Evolutionary conservation across 75 land plant species (phyloP).

Genomic region (Sequoia sempervirens): DNA sequence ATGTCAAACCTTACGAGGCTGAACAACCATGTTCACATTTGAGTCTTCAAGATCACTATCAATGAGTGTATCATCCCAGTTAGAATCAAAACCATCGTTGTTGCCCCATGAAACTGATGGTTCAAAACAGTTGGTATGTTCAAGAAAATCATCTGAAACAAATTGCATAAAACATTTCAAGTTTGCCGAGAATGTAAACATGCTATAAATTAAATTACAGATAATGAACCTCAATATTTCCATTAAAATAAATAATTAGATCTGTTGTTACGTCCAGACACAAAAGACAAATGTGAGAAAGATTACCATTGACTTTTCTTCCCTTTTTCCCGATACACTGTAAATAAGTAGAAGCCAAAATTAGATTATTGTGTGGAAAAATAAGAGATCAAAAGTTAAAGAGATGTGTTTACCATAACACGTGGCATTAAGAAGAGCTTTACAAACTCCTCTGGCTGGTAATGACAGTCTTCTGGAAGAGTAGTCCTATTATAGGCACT

Average conservation of each 20-base stretch:
- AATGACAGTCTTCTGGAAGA: constrained; percentile 92
- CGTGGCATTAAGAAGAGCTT: constrained; percentile 71
- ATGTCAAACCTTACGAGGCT: constrained; percentile 70
- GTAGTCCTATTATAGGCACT: constrained; percentile 43
- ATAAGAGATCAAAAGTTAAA: not conserved
- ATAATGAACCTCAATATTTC: not conserved
- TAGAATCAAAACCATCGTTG: constrained; percentile 30
- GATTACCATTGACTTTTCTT: constrained; percentile 46
- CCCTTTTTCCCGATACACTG: constrained; percentile 63
- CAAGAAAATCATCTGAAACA: constrained; percentile 32
- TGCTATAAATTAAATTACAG: not conserved
- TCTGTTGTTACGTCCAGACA: not conserved
- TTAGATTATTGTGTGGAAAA: not conserved
- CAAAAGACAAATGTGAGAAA: not conserved
- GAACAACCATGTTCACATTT: constrained; percentile 38
- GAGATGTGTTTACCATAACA: constrained; percentile 45
- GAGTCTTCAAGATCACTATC: constrained; percentile 56
- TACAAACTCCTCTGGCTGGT: constrained; percentile 80
- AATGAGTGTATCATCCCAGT: constrained; percentile 54
- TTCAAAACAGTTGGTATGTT: constrained; percentile 27
- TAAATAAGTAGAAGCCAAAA: constrained; percentile 10
- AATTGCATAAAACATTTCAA: constrained; percentile 5
- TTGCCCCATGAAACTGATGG: constrained; percentile 31
- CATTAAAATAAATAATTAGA: not conserved
- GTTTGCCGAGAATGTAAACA: not conserved